Percentiles rank a stretch among this genome's conserved stretches.
Conservation (phyloP, 179 eudicot genomes). For the Actinidia chinensis region DNA sequence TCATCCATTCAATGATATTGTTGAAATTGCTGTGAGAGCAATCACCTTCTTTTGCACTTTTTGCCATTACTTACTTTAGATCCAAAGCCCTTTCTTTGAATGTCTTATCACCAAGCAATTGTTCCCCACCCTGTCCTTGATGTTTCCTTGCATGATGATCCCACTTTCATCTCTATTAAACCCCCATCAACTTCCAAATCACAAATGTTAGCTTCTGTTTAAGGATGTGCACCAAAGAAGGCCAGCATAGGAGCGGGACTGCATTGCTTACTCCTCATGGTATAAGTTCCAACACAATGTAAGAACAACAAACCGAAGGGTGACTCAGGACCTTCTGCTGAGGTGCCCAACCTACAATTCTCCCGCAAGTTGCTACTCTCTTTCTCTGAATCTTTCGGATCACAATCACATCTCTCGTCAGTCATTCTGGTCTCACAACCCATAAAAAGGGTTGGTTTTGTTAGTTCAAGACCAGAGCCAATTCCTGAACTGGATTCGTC, state of each 20-base stretch:
- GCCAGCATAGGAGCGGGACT: slow-evolving; percentile 35
- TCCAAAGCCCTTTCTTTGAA: slow-evolving; percentile 6
- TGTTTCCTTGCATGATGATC: slow-evolving; percentile 18
- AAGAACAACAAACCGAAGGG: slow-evolving; percentile 32
- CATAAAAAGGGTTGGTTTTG: slow-evolving; percentile 5
- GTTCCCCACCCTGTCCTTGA: slow-evolving; percentile 21
- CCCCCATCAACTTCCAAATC: slow-evolving; percentile 32
- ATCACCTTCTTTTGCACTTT: slow-evolving; percentile 24
- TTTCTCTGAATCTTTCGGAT: slow-evolving; percentile 6
- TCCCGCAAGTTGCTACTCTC: slow-evolving; percentile 18
- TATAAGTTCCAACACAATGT: slow-evolving; percentile 36
- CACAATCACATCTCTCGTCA: not conserved
- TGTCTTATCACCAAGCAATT: not conserved
- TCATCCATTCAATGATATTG: slow-evolving; percentile 22
- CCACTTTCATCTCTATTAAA: slow-evolving; percentile 10
- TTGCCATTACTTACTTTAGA: not conserved
- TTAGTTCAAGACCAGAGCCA: not conserved
- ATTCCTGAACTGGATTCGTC: slow-evolving; percentile 1
- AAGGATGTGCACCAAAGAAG: slow-evolving; percentile 32
- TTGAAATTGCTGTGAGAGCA: slow-evolving; percentile 19
- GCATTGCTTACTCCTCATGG: slow-evolving; percentile 29
- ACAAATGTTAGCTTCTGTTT: slow-evolving; percentile 33
- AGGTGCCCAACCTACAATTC: slow-evolving; percentile 30
- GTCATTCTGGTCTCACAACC: slow-evolving; percentile 7
- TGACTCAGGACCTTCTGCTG: slow-evolving; percentile 30